Conservation (phyloP, 1,284 basidiomycete genomes). For the Ustilago cynodontis region DNA sequence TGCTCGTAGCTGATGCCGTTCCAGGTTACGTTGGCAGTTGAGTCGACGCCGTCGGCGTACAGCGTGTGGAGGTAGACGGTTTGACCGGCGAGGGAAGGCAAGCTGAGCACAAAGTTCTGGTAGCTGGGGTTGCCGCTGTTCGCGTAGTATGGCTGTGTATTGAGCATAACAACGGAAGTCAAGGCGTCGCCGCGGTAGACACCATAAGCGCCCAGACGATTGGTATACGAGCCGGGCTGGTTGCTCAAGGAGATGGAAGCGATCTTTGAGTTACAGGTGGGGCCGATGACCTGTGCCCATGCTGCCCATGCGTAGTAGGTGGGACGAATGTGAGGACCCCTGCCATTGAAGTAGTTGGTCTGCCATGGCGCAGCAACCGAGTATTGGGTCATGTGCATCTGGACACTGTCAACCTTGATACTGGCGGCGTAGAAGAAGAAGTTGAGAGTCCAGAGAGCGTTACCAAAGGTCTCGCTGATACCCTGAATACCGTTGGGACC, state of each 20-base stretch:
- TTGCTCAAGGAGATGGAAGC: constrained; percentile 39
- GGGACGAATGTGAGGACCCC: constrained; percentile 49
- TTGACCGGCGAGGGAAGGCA: constrained; percentile 47
- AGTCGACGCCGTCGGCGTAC: constrained; percentile 48
- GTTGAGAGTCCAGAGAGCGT: constrained; percentile 61
- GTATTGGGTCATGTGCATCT: constrained; percentile 61
- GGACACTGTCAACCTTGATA: constrained; percentile 52
- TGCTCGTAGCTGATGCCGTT: constrained; percentile 59
- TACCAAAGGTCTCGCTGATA: constrained; percentile 57
- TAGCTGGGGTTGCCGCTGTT: constrained; percentile 18
- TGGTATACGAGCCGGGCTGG: constrained; percentile 34
- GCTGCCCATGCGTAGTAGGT: constrained; percentile 63
- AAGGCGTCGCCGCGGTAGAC: constrained; percentile 42
- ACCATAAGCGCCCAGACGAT: constrained; percentile 49
- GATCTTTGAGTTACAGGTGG: constrained; percentile 48
- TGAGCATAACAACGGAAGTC: constrained; percentile 53
- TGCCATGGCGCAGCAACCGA: constrained; percentile 57
- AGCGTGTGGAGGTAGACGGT: constrained; percentile 52
- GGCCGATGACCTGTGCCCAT: constrained; percentile 56
- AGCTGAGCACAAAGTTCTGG: constrained; percentile 40
- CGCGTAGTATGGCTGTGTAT: constrained; percentile 46
- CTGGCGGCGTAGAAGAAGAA: constrained; percentile 62
- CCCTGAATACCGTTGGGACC: constrained; percentile 58
- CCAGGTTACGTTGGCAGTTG: constrained; percentile 50
- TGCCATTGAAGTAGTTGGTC: constrained; percentile 33